Base-by-base conservation (phyloP, 2,329 filamentous ascomycete genomes). In the Phialophora tarda region DNA sequence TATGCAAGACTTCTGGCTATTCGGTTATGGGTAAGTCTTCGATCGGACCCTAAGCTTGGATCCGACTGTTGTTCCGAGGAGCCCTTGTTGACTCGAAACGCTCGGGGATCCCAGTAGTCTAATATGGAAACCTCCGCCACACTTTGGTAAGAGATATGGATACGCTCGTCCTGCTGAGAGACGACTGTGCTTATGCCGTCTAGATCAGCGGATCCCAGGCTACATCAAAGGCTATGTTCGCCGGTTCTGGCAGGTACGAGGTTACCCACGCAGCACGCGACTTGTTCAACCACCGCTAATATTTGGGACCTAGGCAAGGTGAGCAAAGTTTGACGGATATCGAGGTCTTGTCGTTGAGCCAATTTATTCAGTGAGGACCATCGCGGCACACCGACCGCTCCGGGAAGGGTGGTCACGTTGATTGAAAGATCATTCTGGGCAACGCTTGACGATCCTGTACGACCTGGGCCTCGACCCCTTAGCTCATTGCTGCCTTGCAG, bases 121-220 rank as follows among this genome's bases (percentile, higher is more conserved):
- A 77, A 97, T 99, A 74, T 99, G 93, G 93, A 99, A 98, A 78
- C 94, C 95, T 64, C 95, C 95, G 68, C 95, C 95, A 72, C 91
- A 97, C 77, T 97, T 91, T 77, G 94, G 94, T 97, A 89, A 44
- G 60, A 57, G 28, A 32, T 26, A n/a, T 59, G 34, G 41, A 30
- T 11, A n/a, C 4, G 23, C 58, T 60, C 21, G 32, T 51, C 24
- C 17, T 24, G 32, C 50, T 51, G 41, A 11, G n/a, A 4, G 48
- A 21, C 5, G 50, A 24, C 51, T 47, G 61, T 55, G 34, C 47
- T 70, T 51, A 67, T 57, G 51, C 44, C 3, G 12, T 17, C 30
- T 72, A 97, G 94, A 98, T 76, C 86, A 88, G 73, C 86, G 93
- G 64, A 83, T 98, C 30, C 91, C 93, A 1, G 95, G 94, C 56